Conservation (phyloP, 768 basidiomycete species). For the Boletus tomentosulus region DNA sequence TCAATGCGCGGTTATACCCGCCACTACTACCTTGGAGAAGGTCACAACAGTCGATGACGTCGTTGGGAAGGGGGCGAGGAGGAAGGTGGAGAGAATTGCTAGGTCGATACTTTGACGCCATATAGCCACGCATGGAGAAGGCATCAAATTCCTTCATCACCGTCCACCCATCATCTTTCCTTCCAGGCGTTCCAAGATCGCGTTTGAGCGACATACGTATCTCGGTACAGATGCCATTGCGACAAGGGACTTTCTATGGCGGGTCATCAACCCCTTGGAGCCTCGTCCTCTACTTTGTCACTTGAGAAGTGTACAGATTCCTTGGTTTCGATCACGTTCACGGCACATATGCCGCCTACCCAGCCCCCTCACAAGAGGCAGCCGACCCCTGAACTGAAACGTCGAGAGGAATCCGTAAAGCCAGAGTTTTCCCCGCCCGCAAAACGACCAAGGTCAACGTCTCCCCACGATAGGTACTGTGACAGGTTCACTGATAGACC, state of each 20-base stretch:
- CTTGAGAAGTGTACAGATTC: conserved; percentile 37
- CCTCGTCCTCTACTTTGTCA: conserved; percentile 17
- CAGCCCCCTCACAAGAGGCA: conserved; percentile 29
- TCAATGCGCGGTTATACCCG: neutral
- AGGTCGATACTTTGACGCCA: conserved; percentile 12
- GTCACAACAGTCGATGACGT: conserved; percentile 24
- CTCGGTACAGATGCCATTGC: conserved; percentile 86
- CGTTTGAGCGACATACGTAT: conserved; percentile 47
- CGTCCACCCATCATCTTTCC: neutral
- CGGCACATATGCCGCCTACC: conserved; percentile 20
- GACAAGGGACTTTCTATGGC: conserved; percentile 67
- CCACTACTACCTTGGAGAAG: neutral
- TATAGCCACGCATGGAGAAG: neutral
- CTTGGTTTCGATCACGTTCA: conserved; percentile 29
- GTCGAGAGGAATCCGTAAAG: conserved; percentile 40
- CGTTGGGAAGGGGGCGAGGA: neutral
- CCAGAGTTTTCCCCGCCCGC: conserved; percentile 37
- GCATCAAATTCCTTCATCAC: neutral
- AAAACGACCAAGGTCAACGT: conserved; percentile 44
- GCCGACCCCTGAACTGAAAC: conserved; percentile 34
- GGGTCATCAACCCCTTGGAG: conserved; percentile 22
- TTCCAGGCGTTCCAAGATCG: conserved; percentile 9
- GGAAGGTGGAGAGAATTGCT: conserved; percentile 8
- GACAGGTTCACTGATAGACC: conserved; percentile 37
- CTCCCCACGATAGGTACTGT: conserved; percentile 50